phyloP scores from a whole-genome alignment of 345 rosid species.

The Eucalyptus microcorys region DNA sequence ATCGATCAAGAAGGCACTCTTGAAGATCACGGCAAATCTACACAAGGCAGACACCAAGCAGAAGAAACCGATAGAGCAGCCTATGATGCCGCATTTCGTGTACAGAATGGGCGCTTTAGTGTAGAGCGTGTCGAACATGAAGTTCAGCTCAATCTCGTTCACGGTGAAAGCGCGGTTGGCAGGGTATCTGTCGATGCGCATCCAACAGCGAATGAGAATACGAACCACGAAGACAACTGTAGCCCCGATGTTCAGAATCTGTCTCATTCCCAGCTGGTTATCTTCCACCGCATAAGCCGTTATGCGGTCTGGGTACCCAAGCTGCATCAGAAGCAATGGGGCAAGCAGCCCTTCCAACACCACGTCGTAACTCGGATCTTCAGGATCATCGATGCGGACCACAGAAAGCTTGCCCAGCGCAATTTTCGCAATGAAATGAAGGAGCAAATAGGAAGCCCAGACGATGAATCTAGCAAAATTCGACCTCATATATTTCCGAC shows the following conservation, averaged over 20 bases:
- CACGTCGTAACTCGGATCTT: not conserved
- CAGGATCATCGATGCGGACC: not conserved
- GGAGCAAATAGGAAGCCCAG: not conserved
- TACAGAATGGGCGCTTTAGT: not conserved
- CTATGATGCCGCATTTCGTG: not conserved
- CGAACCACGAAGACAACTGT: not conserved
- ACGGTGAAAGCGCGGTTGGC: not conserved
- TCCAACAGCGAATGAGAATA: not conserved
- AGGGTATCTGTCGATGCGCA: not conserved
- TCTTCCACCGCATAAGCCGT: not conserved
- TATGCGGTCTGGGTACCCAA: not conserved
- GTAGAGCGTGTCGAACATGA: not conserved
- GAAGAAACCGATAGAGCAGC: not conserved
- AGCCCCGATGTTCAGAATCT: not conserved
- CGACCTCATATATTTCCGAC: not conserved
- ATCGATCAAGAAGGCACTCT: not conserved
- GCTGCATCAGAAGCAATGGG: not conserved
- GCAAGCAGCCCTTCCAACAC: not conserved
- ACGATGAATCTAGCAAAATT: not conserved
- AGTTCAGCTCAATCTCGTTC: not conserved
- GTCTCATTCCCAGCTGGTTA: not conserved
- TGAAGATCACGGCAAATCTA: not conserved
- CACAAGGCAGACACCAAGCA: not conserved
- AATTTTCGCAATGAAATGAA: not conserved
- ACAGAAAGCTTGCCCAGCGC: not conserved